phyloP scores from a whole-genome alignment of 495 filamentous ascomycete species.

The Sordaria brevicollis region DNA sequence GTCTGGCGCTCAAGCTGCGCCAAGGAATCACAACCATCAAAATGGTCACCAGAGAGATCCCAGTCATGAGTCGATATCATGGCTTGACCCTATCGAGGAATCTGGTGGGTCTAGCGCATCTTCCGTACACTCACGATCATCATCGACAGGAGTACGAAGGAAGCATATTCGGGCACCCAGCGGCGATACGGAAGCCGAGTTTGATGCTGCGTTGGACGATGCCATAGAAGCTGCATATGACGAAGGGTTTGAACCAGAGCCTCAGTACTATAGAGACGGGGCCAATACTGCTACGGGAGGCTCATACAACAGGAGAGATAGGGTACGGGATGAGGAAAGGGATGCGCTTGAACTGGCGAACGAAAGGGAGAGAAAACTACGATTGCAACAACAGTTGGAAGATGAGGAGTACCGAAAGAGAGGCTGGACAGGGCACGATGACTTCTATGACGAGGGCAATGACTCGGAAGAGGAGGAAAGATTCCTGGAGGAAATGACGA shows the following conservation, averaged over 20 bases:
- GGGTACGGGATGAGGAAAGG: slow-evolving; percentile 65
- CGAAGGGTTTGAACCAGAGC: slow-evolving; percentile 71
- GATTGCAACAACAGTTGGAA: slow-evolving; percentile 23
- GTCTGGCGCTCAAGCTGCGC: slow-evolving; percentile 21
- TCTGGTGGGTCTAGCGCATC: slow-evolving; percentile 72
- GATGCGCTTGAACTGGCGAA: slow-evolving; percentile 60
- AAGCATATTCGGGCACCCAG: slow-evolving; percentile 58
- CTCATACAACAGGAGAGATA: slow-evolving; percentile 50
- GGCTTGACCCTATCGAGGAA: slow-evolving; percentile 96
- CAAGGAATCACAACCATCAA: slow-evolving; percentile 6
- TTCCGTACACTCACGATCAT: slow-evolving; percentile 72
- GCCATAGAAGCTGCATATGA: slow-evolving; percentile 95
- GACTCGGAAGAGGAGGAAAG: slow-evolving; percentile 89
- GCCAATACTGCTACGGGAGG: slow-evolving; percentile 34
- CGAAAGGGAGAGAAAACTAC: slow-evolving; percentile 36
- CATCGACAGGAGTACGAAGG: slow-evolving; percentile 54
- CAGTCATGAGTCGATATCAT: slow-evolving; percentile 75
- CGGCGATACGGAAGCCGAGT: slow-evolving; percentile 78
- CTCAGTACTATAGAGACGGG: slow-evolving; percentile 36
- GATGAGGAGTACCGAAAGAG: slow-evolving; percentile 28
- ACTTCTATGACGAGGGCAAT: slow-evolving; percentile 56
- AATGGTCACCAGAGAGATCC: slow-evolving; percentile 42
- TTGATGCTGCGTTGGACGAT: slow-evolving; percentile 89
- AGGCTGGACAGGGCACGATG: slow-evolving; percentile 12
- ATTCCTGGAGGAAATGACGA: slow-evolving; percentile 85